These are phyloP conservation scores for Lagenidium sp. DNA, from an alignment of 352 stramenopile species.

Conservation along the genomic window DNA sequence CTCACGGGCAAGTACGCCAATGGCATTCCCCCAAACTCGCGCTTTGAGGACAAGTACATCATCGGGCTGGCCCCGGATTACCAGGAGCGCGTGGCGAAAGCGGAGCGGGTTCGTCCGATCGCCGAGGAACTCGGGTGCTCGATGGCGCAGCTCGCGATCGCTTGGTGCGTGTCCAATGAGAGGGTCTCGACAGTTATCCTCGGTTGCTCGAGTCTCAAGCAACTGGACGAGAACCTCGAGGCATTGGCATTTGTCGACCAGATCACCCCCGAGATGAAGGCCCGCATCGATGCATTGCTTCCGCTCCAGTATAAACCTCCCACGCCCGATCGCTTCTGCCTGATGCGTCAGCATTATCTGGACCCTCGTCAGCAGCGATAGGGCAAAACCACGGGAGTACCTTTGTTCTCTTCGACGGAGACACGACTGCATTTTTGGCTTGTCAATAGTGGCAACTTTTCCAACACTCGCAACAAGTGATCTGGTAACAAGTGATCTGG, in stretches of 20 bases:
- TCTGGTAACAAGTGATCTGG: too few relatives aligned
- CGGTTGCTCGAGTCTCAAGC: conserved; percentile 23
- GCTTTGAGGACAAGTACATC: conserved; percentile 15
- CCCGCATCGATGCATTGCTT: conserved; percentile 24
- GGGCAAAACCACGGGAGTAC: too few relatives aligned
- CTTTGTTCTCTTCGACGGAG: too few relatives aligned
- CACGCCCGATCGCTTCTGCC: conserved; percentile 2
- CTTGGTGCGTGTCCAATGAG: conserved; percentile 29
- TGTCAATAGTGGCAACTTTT: too few relatives aligned
- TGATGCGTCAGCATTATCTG: conserved; percentile 5
- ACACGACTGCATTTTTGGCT: too few relatives aligned
- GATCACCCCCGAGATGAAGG: conserved; percentile 28
- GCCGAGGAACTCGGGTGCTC: conserved; percentile 23
- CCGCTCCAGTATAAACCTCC: conserved; percentile 12
- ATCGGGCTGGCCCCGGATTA: conserved; percentile 15
- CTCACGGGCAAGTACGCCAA: conserved; percentile 37
- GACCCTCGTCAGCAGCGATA: too few relatives aligned
- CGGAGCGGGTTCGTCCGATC: conserved; percentile 14
- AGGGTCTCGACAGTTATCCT: conserved; percentile 30
- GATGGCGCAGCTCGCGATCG: conserved; percentile 27
- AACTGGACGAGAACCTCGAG: conserved; percentile 36
- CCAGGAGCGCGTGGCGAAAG: conserved; percentile 4
- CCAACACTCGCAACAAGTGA: too few relatives aligned
- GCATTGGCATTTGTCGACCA: conserved; percentile 19
- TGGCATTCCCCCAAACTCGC: conserved; percentile 11